phyloP scores from a whole-genome alignment of 805 yeast species.

The Kluyveromyces starmeri region DNA sequence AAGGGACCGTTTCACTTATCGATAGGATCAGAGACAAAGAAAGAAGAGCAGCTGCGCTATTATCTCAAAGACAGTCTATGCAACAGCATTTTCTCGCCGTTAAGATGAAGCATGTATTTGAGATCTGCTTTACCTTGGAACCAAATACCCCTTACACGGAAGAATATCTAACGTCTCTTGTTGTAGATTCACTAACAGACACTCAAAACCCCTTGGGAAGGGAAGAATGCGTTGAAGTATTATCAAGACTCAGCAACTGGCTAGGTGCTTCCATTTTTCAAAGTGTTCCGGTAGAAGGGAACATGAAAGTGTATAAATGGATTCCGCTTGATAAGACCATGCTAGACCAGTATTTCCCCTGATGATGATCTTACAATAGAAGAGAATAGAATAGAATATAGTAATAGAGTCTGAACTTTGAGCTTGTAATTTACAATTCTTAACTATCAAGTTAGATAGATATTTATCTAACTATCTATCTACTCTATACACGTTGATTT shows the following conservation, averaged over 20 bases:
- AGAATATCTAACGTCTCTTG: conserved; percentile 18
- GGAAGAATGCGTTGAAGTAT: conserved; percentile 19
- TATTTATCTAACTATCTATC: too few relatives aligned
- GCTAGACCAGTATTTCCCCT: too few relatives aligned
- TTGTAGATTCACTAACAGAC: conserved; percentile 26
- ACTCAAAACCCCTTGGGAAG: conserved; percentile 27
- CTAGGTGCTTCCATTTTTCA: conserved; percentile 11
- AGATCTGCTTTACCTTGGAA: conserved; percentile 18
- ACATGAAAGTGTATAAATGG: conserved; percentile 26
- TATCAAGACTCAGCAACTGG: conserved; percentile 15
- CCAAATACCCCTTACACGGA: conserved; percentile 23
- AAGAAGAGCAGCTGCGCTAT: conserved; percentile 17
- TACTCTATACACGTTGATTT: too few relatives aligned
- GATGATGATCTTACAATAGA: conserved; percentile 1
- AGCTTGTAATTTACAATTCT: too few relatives aligned
- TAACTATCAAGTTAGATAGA: too few relatives aligned
- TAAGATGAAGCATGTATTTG: conserved; percentile 25
- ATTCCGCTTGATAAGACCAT: conserved; percentile 12
- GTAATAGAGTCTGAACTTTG: too few relatives aligned
- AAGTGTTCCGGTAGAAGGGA: conserved; percentile 19
- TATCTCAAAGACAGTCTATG: conserved; percentile 20
- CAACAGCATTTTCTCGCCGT: conserved; percentile 22
- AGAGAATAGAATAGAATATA: not conserved
- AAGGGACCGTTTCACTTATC: conserved; percentile 20
- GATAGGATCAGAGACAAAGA: conserved; percentile 24